These are phyloP conservation scores for Candolleomyces aberdarensis DNA, from an alignment of 768 basidiomycete species.

Conservation along the genomic window DNA sequence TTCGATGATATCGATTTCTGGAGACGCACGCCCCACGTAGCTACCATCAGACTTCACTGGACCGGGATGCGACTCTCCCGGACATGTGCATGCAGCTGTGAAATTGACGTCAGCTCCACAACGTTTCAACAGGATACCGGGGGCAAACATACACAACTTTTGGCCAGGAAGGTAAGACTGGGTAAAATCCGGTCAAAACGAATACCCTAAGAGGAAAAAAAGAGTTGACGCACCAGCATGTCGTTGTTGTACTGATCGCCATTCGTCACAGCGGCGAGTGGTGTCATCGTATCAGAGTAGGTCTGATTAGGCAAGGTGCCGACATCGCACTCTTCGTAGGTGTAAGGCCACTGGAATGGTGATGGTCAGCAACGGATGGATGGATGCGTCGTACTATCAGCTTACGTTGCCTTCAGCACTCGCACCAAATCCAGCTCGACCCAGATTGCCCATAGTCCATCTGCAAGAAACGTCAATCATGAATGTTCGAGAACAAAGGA, in stretches of 20 bases:
- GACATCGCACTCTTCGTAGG: constrained; percentile 73
- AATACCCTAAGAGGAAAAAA: too few relatives aligned
- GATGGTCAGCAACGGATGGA: background rate
- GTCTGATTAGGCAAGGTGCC: constrained; percentile 82
- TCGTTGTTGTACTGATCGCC: constrained; percentile 41
- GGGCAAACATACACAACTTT: constrained; percentile 26
- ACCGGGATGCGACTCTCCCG: constrained; percentile 40
- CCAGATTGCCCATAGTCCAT: constrained; percentile 53
- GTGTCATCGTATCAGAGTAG: constrained; percentile 49
- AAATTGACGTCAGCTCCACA: background rate
- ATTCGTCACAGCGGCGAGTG: constrained; percentile 44
- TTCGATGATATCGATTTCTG: constrained; percentile 71
- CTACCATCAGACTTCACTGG: constrained; percentile 41
- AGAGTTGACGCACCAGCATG: constrained; percentile 23
- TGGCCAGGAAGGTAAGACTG: constrained; percentile 72
- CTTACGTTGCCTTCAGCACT: constrained; percentile 65
- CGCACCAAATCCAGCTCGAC: constrained; percentile 73
- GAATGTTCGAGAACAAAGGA: background rate
- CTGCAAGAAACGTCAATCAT: constrained; percentile 21
- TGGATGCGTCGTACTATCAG: background rate
- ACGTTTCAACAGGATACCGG: background rate
- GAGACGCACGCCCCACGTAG: constrained; percentile 59
- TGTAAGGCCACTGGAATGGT: constrained; percentile 55
- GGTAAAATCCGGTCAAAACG: too few relatives aligned
- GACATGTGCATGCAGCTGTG: constrained; percentile 36